Evolutionary conservation across 495 filamentous ascomycete species (phyloP).

Genomic region (Hapsidospora chrysogenum): DNA sequence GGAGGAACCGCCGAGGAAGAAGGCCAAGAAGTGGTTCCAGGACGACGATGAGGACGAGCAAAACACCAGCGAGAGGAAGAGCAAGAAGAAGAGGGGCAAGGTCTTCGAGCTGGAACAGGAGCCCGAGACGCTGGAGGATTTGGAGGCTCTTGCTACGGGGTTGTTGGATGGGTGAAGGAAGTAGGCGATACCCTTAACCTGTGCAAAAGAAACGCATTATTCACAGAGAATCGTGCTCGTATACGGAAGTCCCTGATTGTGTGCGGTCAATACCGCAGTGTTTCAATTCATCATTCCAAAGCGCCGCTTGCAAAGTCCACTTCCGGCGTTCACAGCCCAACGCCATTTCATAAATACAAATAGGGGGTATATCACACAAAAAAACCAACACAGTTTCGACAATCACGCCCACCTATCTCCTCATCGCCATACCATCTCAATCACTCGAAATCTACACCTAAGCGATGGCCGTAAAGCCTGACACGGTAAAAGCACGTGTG

Average conservation of each 20-base stretch:
- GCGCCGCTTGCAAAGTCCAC: too few species aligned
- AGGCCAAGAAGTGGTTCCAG: slow-evolving; percentile 31
- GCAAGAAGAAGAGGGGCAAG: slow-evolving; percentile 25
- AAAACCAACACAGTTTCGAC: not conserved
- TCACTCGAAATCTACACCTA: too few species aligned
- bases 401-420: not conserved
- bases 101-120: slow-evolving; percentile 40
- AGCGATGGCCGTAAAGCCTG: slow-evolving; percentile 36
- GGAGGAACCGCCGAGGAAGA: slow-evolving; percentile 21
- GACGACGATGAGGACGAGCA: slow-evolving; percentile 20
- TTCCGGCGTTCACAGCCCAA: too few species aligned
- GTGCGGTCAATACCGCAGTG: too few species aligned
- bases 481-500: slow-evolving; percentile 49
- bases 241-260: too few species aligned
- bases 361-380: too few species aligned
- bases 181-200: too few species aligned
- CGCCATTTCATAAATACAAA: too few species aligned
- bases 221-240: too few species aligned
- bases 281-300: too few species aligned
- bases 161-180: slow-evolving; percentile 54
- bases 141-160: slow-evolving; percentile 75
- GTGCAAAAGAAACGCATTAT: too few species aligned
- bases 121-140: slow-evolving; percentile 74
- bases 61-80: slow-evolving; percentile 10
- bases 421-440: too few species aligned